Base-by-base conservation (phyloP, 2,329 filamentous ascomycete species). In the Zymoseptoria passerinii region DNA sequence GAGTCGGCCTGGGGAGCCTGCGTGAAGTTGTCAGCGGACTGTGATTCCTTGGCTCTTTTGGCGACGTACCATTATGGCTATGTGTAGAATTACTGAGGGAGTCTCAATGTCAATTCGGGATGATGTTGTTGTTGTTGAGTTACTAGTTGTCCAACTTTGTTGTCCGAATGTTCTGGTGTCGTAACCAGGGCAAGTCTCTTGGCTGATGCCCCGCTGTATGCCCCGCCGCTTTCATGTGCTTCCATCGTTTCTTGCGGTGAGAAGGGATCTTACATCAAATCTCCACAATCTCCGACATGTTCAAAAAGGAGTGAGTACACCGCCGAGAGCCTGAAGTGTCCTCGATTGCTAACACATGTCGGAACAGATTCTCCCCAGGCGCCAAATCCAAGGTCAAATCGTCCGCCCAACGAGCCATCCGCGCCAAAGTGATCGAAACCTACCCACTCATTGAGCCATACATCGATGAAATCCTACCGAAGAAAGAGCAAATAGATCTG, bases 371-470 rank as follows among this genome's bases (percentile, higher is more conserved):
- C 73, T 79, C 85, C 68, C 78, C 87, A 27, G 84, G 88, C 65
- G 86, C 89, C 58, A 95, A 94, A 78, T 90, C 91, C 68, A 97
- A 97, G 81, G 90, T 97, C 76, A 99, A 97, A 78, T 96, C 92
- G 65, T 96, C 91, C 23, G 90, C 90, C 58, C 92, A 96, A 79
- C 89, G 94, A 70, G 83, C 80, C 64, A 86, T 99, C 68, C 89
- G 94, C 67, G 81, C 86, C 69, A 89, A 89, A 70, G 83, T 97
- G 65, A 79, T 94, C 64, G 81, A 90, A 59, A 88, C 88, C 55
- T 96, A 95, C 76, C 94, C 94, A 2, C 83, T 89, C 54, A 87
- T 97, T 54, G 84, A 85, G 66, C 89, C 90, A 0, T 83, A 90
- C 77, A 95, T 96, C 75, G 94, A 99, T 74, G 90, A 95, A 73